Conservation (phyloP, 2,329 filamentous ascomycete genomes). For the Phialophora verrucosa region DNA sequence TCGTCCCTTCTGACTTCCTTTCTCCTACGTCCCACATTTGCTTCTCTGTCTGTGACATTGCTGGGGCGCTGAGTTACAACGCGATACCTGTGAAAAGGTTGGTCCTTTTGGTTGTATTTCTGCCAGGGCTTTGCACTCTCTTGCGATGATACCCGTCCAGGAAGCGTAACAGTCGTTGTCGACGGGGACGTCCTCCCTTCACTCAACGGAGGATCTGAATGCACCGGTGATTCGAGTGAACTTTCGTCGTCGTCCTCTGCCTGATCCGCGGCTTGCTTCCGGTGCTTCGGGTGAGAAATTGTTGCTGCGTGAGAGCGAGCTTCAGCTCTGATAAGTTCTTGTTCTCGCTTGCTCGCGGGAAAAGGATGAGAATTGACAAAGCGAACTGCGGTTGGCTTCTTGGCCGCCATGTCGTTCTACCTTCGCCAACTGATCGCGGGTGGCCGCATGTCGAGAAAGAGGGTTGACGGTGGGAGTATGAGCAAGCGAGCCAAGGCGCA, state of each 20-base stretch:
- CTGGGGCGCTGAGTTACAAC: neutral
- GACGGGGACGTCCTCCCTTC: neutral
- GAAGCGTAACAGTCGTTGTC: neutral
- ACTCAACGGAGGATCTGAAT: neutral
- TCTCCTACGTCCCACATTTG: constrained; percentile 1
- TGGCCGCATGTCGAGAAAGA: constrained; percentile 3
- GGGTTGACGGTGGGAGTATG: neutral
- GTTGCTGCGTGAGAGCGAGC: constrained; percentile 15
- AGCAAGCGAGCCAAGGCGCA: too few relatives aligned
- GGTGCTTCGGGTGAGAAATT: constrained; percentile 13
- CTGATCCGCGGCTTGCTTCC: neutral
- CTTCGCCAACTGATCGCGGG: neutral
- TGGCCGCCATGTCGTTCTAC: constrained; percentile 2
- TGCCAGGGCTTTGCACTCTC: neutral
- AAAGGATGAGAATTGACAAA: constrained; percentile 18
- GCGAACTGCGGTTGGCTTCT: constrained; percentile 8
- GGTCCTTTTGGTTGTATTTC: constrained; percentile 3
- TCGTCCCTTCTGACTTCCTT: neutral
- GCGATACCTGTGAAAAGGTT: constrained; percentile 10
- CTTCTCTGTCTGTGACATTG: neutral
- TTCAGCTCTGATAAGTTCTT: constrained; percentile 1
- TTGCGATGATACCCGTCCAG: neutral
- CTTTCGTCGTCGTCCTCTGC: neutral
- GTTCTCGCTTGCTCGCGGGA: constrained; percentile 15
- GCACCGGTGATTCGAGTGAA: neutral